phyloP scores from a whole-genome alignment of 129 eudicot species.

The Sambucus nigra region DNA sequence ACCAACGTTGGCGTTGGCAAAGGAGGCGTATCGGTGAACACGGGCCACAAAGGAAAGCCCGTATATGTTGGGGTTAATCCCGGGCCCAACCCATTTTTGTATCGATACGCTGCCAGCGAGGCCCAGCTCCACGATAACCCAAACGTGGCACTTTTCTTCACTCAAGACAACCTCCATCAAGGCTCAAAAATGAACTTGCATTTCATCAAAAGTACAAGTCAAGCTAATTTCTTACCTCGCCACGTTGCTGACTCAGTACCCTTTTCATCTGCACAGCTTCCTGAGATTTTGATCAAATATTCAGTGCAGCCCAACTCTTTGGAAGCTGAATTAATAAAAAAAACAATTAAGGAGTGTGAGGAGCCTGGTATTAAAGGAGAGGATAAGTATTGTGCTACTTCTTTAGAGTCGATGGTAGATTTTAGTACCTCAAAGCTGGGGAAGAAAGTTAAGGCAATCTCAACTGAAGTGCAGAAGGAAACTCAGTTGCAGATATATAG shows the following conservation, averaged over 20 bases:
- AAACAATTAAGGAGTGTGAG: constrained; percentile 35
- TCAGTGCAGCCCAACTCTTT: constrained; percentile 22
- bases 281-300: constrained; percentile 19
- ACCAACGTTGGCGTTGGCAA: constrained; percentile 30
- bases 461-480: constrained; percentile 33
- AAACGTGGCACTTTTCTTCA: constrained; percentile 47
- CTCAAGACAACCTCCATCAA: constrained; percentile 27
- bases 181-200: constrained; percentile 30
- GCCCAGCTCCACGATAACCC: constrained; percentile 57
- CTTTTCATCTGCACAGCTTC: constrained; percentile 34
- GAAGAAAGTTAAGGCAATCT: constrained; percentile 33
- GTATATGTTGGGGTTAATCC: constrained; percentile 28
- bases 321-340: constrained; percentile 24
- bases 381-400: constrained; percentile 41
- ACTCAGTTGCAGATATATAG: constrained; percentile 26
- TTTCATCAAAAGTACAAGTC: constrained; percentile 7
- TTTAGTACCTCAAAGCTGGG: constrained; percentile 43
- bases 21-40: constrained; percentile 33
- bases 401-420: constrained; percentile 47
- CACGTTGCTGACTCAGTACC: constrained; percentile 35
- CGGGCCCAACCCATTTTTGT: constrained; percentile 18
- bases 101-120: constrained; percentile 44
- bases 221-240: constrained; percentile 31
- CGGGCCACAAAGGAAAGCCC: constrained; percentile 23
- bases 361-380: constrained; percentile 30